These are phyloP conservation scores for Xylariales sp. DNA, from an alignment of 2,329 filamentous ascomycete genomes.

Conservation along the genomic window DNA sequence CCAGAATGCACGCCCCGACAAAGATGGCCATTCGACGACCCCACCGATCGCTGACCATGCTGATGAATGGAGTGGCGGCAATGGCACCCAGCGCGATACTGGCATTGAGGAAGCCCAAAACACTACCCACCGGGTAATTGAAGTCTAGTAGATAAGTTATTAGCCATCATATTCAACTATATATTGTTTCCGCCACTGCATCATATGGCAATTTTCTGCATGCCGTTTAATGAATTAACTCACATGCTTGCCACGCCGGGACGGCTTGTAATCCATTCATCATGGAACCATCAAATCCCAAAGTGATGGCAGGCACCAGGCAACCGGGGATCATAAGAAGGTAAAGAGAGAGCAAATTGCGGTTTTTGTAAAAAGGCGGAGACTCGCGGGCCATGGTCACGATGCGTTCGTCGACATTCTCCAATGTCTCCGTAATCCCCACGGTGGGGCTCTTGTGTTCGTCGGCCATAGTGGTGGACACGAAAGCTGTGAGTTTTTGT, in stretches of 20 bases:
- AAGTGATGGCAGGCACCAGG: constrained; percentile 55
- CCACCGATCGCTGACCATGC: constrained; percentile 48
- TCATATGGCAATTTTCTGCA: too few relatives aligned
- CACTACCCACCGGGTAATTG: constrained; percentile 7
- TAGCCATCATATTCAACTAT: neutral
- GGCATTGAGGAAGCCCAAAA: constrained; percentile 52
- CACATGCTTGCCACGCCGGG: constrained; percentile 29
- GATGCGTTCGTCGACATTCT: too few relatives aligned
- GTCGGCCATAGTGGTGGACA: too few relatives aligned
- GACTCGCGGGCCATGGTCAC: too few relatives aligned
- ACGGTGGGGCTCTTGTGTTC: too few relatives aligned
- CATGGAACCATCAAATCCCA: constrained; percentile 41
- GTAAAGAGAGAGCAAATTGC: constrained; percentile 53
- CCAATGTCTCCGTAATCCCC: too few relatives aligned
- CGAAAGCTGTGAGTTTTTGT: too few relatives aligned
- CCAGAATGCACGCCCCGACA: constrained; percentile 48
- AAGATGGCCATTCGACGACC: constrained; percentile 55
- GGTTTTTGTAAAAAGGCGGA: too few relatives aligned
- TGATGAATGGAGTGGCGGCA: constrained; percentile 52
- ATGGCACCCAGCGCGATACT: constrained; percentile 58
- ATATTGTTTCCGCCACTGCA: too few relatives aligned
- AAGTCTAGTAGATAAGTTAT: constrained; percentile 17
- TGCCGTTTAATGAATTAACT: too few relatives aligned
- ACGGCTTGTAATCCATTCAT: constrained; percentile 40
- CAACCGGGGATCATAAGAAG: constrained; percentile 55